These are phyloP conservation scores for Erythrophleum ivorense DNA, from an alignment of 331 rosid species.

Conservation along the genomic window DNA sequence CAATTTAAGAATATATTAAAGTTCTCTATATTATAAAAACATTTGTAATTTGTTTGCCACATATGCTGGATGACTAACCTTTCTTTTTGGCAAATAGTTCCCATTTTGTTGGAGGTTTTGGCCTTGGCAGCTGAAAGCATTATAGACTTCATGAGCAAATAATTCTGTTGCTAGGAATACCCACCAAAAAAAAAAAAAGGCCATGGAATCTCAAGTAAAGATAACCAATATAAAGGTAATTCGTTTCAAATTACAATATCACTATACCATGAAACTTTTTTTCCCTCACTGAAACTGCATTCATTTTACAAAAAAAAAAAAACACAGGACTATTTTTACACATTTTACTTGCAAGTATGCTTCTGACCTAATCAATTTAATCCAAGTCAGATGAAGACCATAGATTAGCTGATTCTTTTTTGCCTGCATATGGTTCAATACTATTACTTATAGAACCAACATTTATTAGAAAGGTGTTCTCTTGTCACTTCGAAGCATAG, in stretches of 20 bases:
- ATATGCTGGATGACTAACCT: slow-evolving; percentile 55
- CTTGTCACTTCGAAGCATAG: not conserved
- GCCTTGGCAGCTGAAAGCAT: slow-evolving; percentile 71
- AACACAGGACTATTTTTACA: not conserved
- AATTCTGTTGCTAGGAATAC: not conserved
- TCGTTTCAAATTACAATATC: not conserved
- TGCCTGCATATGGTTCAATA: not conserved
- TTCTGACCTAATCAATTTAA: not conserved
- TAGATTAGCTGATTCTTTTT: not conserved
- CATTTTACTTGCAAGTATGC: not conserved
- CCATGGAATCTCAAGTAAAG: not conserved
- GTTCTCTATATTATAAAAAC: not conserved
- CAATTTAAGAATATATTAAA: not conserved
- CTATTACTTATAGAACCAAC: not conserved
- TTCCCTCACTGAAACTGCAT: not conserved
- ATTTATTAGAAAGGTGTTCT: not conserved
- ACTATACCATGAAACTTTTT: not conserved
- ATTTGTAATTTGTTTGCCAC: not conserved
- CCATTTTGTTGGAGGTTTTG: slow-evolving; percentile 92
- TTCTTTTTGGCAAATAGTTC: slow-evolving; percentile 73
- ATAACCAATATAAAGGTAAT: not conserved
- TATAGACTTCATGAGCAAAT: slow-evolving; percentile 32
- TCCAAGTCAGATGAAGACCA: not conserved
- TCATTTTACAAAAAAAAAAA: not conserved
- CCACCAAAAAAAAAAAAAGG: not conserved